Evolutionary conservation across 176 grass and related monocot genomes (phyloP), one percentile per base, ranked within the genome.

Genomic region (Oropetium thomaeum): DNA sequence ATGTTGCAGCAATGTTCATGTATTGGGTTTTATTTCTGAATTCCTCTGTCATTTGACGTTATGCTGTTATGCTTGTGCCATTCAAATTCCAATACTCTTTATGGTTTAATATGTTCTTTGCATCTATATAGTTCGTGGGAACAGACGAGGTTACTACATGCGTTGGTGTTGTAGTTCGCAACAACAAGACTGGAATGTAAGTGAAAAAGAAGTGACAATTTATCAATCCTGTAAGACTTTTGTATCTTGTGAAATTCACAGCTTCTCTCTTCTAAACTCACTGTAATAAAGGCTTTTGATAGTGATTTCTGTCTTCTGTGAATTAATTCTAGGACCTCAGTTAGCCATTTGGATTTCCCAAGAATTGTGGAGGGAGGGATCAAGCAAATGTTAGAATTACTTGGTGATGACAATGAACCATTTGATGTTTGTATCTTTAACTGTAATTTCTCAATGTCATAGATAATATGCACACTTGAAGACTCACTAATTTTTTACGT

Each of bases 61-160:
- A 32, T 25, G 40, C 49, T 82, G 7, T 31, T 38, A 47, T 49
- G 28, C 7, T 10, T 41, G 27, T 41, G 23, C 11, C 3, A 22
- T 62, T 82, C 16, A 12, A 62, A 62, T 35, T 67, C 19, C 32
- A 60, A 25, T 35, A 19, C 15, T 10, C 32, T 37, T 10, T 47
- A 4, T 62, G 61, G 59, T 26, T 54, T 87, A 42, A 78, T 12
- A 26, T 43, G 55, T 39, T 68, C 47, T n/a, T 65, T 78, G 15
- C 32, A 75, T 70, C 34, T 64, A 35, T 68, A 34, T 83, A 99
- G 96, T 87, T 90, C 32, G 91, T 84, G 35, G 96, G 96, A 30
- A 95, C 91, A 58, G 91, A 99, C 67, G 91, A 99, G 76, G 59
- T 65, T n/a, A 99, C 96, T 78, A 99, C 96, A 65, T 99, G 96